Conservation (phyloP, 495 filamentous ascomycete species). For the Neurospora sublineolata region DNA sequence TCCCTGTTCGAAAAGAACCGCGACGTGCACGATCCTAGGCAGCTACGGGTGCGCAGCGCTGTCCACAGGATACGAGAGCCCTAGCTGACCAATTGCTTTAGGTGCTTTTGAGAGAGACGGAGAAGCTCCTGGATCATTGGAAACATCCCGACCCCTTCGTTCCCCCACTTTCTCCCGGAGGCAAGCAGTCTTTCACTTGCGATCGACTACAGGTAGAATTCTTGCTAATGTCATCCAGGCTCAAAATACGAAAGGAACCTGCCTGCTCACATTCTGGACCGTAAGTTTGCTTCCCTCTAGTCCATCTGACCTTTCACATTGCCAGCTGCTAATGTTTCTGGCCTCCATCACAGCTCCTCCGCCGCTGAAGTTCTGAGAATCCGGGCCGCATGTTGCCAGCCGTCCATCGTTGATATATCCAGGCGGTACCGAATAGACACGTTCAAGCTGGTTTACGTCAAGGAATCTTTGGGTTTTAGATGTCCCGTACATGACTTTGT, state of each 20-base stretch:
- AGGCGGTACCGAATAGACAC: not conserved
- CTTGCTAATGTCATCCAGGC: conserved; percentile 40
- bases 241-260: conserved; percentile 96
- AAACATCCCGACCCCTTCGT: conserved; percentile 93
- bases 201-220: conserved; percentile 3
- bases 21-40: conserved; percentile 71
- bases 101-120: conserved; percentile 75
- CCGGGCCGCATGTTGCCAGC: not conserved
- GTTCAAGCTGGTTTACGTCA: not conserved
- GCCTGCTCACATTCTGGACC: conserved; percentile 62
- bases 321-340: conserved; percentile 4
- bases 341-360: conserved; percentile 26
- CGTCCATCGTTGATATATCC: not conserved
- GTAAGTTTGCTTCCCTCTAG: conserved; percentile 41
- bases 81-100: conserved; percentile 20
- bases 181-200: conserved; percentile 37
- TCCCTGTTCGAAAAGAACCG: conserved; percentile 92
- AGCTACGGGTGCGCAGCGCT: conserved; percentile 57
- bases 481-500: not conserved
- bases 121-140: conserved; percentile 80
- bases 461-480: not conserved
- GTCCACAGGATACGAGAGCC: not conserved
- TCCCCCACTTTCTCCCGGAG: conserved; percentile 83
- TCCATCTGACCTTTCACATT: not conserved
- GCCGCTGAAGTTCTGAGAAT: conserved; percentile 32